Evolutionary conservation across 495 filamentous ascomycete genomes (phyloP), one percentile per base, ranked within the genome.

Genomic region (Annulohypoxylon stygium): DNA sequence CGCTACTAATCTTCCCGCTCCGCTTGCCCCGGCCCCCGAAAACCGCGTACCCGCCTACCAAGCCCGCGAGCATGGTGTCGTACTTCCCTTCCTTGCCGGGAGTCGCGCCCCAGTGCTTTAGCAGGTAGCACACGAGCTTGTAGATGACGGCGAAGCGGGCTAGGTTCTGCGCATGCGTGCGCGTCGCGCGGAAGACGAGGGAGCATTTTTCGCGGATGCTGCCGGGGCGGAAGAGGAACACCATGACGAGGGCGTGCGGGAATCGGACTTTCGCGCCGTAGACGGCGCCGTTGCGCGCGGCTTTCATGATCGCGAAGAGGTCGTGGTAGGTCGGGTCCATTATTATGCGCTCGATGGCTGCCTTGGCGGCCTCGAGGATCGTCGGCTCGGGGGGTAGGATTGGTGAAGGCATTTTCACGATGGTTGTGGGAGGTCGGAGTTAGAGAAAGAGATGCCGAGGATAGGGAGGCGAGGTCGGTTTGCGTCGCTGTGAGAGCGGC

Each of bases 251-350:
- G 60, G 96, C 96, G 84, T 99, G 96, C 75, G 96, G 96, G 85
- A 98, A 98, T 71, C 96, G 94, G 80, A 99, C 93, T 88, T 98
- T 99, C 74, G 94, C 90, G 30, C 96, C 96, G 83, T 98, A 99
- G 67, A 98, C 93, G 70, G 94, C 89, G 80, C 96, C 96, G 91
- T 98, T 99, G 81, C 96, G 94, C 55, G 94, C 90, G 69, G 88
- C 93, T 85, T 99, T 99, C 76, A 95, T 67, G 72, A 99, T 85
- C 26, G 92, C 86, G 30, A 99, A 88, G 60, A 93, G 76, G 74
- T 93, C 93, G 65, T 93, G 91, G 81, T 97, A 91, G 69, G 88
- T 83, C 3, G 95, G 93, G 80, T 98, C 89, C 41, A 95, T 90
- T 66, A 97, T 82, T 54, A 95, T 84, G 61, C 86, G 83, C 79